Conservation (phyloP, 2,329 filamentous ascomycete species). For the Fusarium clavum region DNA sequence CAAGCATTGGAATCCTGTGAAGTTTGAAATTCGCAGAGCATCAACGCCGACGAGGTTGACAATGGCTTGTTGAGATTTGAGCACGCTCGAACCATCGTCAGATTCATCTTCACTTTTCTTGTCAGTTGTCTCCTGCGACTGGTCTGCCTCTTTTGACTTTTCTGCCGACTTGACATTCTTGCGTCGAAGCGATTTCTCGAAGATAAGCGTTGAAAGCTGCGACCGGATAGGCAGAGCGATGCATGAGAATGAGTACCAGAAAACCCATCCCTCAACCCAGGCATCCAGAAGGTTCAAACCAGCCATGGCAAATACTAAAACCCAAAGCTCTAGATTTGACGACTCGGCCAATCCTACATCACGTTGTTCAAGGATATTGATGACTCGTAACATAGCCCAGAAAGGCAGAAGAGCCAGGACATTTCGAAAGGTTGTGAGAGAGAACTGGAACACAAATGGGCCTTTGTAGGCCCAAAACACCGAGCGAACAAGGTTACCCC, state of each 20-base stretch:
- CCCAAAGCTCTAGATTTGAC: slow-evolving; percentile 66
- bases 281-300: slow-evolving; percentile 67
- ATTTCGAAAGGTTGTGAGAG: slow-evolving; percentile 64
- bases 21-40: slow-evolving; percentile 74
- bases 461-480: slow-evolving; percentile 68
- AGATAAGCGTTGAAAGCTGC: slow-evolving; percentile 78
- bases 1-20: slow-evolving; percentile 73
- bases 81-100: slow-evolving; percentile 47
- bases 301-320: slow-evolving; percentile 75
- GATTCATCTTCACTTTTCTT: slow-evolving; percentile 65
- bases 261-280: slow-evolving; percentile 73
- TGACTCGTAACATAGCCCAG: slow-evolving; percentile 73
- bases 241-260: slow-evolving; percentile 73
- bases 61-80: slow-evolving; percentile 72
- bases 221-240: slow-evolving; percentile 74
- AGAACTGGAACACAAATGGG: slow-evolving; percentile 68
- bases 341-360: slow-evolving; percentile 57
- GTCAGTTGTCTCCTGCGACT: slow-evolving; percentile 53
- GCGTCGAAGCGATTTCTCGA: slow-evolving; percentile 79
- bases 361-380: slow-evolving; percentile 71
- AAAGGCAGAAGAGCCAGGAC: slow-evolving; percentile 77
- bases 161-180: slow-evolving; percentile 79
- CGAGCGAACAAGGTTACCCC: slow-evolving; percentile 68
- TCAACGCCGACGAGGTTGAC: slow-evolving; percentile 86
- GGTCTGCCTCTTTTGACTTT: slow-evolving; percentile 56